Evolutionary conservation across 768 basidiomycete species (phyloP).

Genomic region (Tricholoma saponaceum): DNA sequence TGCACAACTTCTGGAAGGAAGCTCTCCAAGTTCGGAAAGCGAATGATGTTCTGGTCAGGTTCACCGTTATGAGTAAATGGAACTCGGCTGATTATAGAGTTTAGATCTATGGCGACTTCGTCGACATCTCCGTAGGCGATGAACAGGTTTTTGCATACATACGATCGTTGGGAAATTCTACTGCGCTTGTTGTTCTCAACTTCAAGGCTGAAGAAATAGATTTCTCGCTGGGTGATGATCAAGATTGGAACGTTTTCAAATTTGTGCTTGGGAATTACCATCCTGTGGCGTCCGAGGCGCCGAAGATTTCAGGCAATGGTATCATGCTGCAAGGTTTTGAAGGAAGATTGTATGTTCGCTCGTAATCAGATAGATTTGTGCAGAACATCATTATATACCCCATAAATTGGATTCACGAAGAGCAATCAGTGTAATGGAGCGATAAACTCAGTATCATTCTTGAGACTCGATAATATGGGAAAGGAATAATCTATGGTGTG

Average conservation of each 20-base stretch:
- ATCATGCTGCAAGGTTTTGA: constrained; percentile 27
- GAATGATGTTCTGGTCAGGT: constrained; percentile 47
- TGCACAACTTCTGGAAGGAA: constrained; percentile 57
- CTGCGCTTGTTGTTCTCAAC: constrained; percentile 45
- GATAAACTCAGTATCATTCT: neutral
- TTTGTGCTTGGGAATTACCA: constrained; percentile 29
- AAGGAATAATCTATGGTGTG: neutral
- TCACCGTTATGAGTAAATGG: neutral
- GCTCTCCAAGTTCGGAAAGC: constrained; percentile 51
- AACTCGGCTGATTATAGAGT: neutral
- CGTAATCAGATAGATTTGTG: neutral
- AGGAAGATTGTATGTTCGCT: constrained; percentile 26
- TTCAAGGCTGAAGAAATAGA: constrained; percentile 30
- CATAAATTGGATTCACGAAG: too few relatives aligned
- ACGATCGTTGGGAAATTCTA: constrained; percentile 31
- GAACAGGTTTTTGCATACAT: constrained; percentile 53
- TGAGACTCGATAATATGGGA: neutral
- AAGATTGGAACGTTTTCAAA: constrained; percentile 10
- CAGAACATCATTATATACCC: neutral
- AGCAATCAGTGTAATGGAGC: too few relatives aligned
- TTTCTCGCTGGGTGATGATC: constrained; percentile 13
- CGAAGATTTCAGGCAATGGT: neutral
- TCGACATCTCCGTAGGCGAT: constrained; percentile 40
- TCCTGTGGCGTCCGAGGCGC: neutral
- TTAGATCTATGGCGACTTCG: constrained; percentile 62